Evolutionary conservation across 371 early-diverging fungal species (phyloP), one percentile per base, ranked within the genome.

Genomic region (Circinella minor): DNA sequence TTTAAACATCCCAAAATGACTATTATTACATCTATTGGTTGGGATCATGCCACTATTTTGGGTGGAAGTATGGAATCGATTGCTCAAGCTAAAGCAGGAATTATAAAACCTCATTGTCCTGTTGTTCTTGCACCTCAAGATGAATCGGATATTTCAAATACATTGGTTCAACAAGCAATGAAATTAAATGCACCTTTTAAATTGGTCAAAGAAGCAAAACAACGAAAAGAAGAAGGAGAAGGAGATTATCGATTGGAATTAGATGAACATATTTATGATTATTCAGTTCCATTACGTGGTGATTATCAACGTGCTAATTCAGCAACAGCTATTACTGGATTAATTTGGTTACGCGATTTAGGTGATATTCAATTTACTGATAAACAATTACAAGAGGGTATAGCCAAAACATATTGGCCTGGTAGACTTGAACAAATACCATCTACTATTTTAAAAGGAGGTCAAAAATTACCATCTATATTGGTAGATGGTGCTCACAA

Each of bases 401-500:
- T 92, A 76, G 70, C 76, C 17, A 70, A 76, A 6, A 90, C 92
- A 1, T 72, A 83, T 37, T 96, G 95, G 94, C 95, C 94, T 0
- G 96, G 96, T 4, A 84, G 98, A 17, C 71, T 98, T 65, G 92
- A 95, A 61, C 91, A 90, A 88, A 68, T 92, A 9, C 67, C 48
- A 18, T 4, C 20, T 18, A 10, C 65, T 8, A 15, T 34, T 11
- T 10, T 69, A 27, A 36, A 27, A 27, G 27, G 54, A 17, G 47
- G 57, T 15, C 71, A 18, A 3, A 1, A 36, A 3, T 39, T 64
- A 9, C 66, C 51, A 27, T 49, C 65, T 46, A 69, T 95, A 9
- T 77, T 96, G 18, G 85, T 94, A 0, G 96, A 98, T 73, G 98
- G 96, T 11, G 95, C 96, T 1, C 97, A 98, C 75, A 98, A 98